These are phyloP conservation scores for Sarocladium strictum DNA, from an alignment of 2,329 filamentous ascomycete genomes.

Conservation along the genomic window DNA sequence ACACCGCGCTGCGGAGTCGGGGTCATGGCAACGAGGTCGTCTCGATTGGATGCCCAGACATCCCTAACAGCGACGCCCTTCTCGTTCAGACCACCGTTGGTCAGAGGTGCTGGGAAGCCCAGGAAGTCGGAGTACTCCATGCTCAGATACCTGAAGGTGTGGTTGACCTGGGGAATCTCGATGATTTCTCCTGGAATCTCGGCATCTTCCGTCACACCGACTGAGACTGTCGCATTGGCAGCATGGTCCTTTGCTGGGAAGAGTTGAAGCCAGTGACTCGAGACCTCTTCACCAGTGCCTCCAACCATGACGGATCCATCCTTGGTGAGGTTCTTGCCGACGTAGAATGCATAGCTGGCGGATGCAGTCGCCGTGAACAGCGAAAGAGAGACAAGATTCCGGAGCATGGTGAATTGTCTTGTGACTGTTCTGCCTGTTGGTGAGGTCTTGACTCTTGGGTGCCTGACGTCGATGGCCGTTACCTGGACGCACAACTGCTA, in stretches of 20 bases:
- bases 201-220: constrained; percentile 34
- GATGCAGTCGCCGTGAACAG: constrained; percentile 13
- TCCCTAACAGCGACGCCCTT: constrained; percentile 34
- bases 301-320: constrained; percentile 36
- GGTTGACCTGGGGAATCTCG: constrained; percentile 19
- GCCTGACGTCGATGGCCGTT: background rate
- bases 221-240: constrained; percentile 33
- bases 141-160: constrained; percentile 21
- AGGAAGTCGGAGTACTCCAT: constrained; percentile 31
- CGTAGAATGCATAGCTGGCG: constrained; percentile 43
- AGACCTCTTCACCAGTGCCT: constrained; percentile 41
- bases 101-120: constrained; percentile 35
- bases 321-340: constrained; percentile 37
- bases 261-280: constrained; percentile 39
- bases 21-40: constrained; percentile 33
- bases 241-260: constrained; percentile 34
- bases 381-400: background rate
- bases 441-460: too few relatives aligned
- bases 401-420: background rate
- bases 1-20: constrained; percentile 32
- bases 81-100: constrained; percentile 37
- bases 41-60: constrained; percentile 33
- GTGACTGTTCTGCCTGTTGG: background rate
- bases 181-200: constrained; percentile 24
- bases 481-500: too few relatives aligned